Conservation (phyloP, 225 moss, liverwort and hornwort genomes). For the Pleurozium schreberi region DNA sequence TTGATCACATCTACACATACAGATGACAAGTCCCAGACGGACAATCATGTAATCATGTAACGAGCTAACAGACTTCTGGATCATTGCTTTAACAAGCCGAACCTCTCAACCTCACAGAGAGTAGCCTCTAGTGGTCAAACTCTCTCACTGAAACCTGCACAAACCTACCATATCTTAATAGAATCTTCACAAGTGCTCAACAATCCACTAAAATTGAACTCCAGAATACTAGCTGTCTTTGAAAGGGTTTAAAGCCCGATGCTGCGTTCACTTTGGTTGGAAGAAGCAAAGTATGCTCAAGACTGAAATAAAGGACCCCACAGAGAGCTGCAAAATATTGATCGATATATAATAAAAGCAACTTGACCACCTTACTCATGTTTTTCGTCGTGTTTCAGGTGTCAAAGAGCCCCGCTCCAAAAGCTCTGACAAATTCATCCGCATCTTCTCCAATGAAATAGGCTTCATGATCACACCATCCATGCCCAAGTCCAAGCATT, state of each 20-base stretch:
- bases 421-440: constrained; percentile 44
- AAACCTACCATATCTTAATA: constrained; percentile 26
- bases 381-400: constrained; percentile 40
- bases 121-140: not conserved
- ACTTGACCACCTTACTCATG: constrained; percentile 6
- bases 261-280: not conserved
- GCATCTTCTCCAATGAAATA: constrained; percentile 64
- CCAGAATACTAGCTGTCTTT: constrained; percentile 9
- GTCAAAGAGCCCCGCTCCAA: constrained; percentile 46
- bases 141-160: constrained; percentile 34
- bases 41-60: constrained; percentile 11
- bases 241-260: not conserved
- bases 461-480: constrained; percentile 61
- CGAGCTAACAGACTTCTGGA: constrained; percentile 15
- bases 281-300: constrained; percentile 11
- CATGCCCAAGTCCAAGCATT: constrained; percentile 52
- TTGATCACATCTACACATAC: constrained; percentile 31
- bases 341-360: not conserved
- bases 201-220: constrained; percentile 15
- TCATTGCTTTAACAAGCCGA: constrained; percentile 13
- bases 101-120: constrained; percentile 22
- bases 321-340: constrained; percentile 2
- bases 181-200: constrained; percentile 27
- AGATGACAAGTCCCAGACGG: constrained; percentile 6
- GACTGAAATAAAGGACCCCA: not conserved